A percentile compares a stretch with the other conserved stretches of the same genome.
Conservation (phyloP, 2,329 filamentous ascomycete species). For the Blumeria hordei region DNA sequence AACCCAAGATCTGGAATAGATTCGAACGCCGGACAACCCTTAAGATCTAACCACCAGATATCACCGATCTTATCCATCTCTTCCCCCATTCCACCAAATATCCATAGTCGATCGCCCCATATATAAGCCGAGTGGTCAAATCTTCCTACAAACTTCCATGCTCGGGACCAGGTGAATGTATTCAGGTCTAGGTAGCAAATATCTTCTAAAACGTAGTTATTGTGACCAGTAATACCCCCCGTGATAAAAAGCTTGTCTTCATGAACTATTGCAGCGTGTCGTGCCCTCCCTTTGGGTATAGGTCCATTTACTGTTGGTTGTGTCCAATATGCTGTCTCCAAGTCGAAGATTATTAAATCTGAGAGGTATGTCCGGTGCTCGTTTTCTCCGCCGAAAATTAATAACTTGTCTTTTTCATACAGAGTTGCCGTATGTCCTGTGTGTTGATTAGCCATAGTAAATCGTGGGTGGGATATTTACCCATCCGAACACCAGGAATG, state of each 20-base stretch:
- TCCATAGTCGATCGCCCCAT: slow-evolving; percentile 79
- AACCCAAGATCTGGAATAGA: slow-evolving; percentile 35
- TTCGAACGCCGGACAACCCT: slow-evolving; percentile 69
- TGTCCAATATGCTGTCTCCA: slow-evolving; percentile 86
- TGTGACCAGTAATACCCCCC: slow-evolving; percentile 82
- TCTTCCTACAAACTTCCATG: slow-evolving; percentile 83
- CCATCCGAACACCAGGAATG: slow-evolving; percentile 92
- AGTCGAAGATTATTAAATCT: slow-evolving; percentile 86
- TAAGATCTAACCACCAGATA: slow-evolving; percentile 91
- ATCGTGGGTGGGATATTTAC: slow-evolving; percentile 22
- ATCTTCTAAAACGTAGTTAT: slow-evolving; percentile 81
- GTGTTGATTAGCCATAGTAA: background rate
- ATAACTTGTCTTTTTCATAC: slow-evolving; percentile 81
- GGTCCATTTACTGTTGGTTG: slow-evolving; percentile 70
- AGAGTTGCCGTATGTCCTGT: slow-evolving; percentile 80
- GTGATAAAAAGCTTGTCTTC: slow-evolving; percentile 94
- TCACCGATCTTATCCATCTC: slow-evolving; percentile 96
- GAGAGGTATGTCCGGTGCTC: slow-evolving; percentile 90
- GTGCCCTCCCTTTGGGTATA: slow-evolving; percentile 68
- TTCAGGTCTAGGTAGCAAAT: slow-evolving; percentile 92
- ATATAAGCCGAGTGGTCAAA: slow-evolving; percentile 94
- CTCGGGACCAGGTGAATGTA: slow-evolving; percentile 90
- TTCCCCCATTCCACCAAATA: slow-evolving; percentile 81
- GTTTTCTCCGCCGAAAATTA: slow-evolving; percentile 95
- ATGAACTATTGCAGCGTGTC: slow-evolving; percentile 76